Evolutionary conservation across 2,329 filamentous ascomycete species (phyloP).

Genomic region (Ascochyta koolunga): DNA sequence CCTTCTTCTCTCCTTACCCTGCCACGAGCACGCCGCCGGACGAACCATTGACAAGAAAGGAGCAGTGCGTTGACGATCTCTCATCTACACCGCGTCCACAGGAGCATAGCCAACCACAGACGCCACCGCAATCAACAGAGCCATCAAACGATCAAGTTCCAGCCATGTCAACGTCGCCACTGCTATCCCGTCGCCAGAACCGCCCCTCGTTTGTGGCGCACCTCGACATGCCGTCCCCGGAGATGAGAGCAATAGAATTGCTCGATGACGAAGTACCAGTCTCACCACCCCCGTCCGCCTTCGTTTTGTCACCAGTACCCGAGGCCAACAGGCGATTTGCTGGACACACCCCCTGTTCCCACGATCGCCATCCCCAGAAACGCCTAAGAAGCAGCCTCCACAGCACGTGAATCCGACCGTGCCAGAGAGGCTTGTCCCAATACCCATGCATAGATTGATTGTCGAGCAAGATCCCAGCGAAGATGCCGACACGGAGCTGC

Average conservation of each 20-base stretch:
- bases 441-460: conserved; percentile 19
- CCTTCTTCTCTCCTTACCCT: conserved; percentile 28
- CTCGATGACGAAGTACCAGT: conserved; percentile 34
- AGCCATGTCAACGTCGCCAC: conserved; percentile 19
- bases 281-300: conserved; percentile 41
- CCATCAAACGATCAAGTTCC: neutral
- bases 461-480: conserved; percentile 12
- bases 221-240: conserved; percentile 30
- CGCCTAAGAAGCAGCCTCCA: conserved; percentile 14
- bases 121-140: conserved; percentile 5
- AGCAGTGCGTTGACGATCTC: conserved; percentile 20
- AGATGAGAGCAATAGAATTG: neutral
- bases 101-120: conserved; percentile 7
- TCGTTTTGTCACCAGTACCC: conserved; percentile 41
- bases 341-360: conserved; percentile 47
- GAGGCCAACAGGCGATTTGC: conserved; percentile 44
- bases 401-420: conserved; percentile 1
- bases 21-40: conserved; percentile 40
- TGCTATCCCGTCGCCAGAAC: conserved; percentile 32
- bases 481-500: conserved; percentile 12
- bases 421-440: conserved; percentile 15
- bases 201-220: conserved; percentile 29
- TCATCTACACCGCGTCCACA: conserved; percentile 9
- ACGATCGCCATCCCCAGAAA: conserved; percentile 2
- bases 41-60: conserved; percentile 35